Percentiles rank a stretch among this genome's conserved stretches.
These are phyloP conservation scores for Sugiyamaella americana DNA, from an alignment of 805 yeast genomes.

Conservation along the genomic window DNA sequence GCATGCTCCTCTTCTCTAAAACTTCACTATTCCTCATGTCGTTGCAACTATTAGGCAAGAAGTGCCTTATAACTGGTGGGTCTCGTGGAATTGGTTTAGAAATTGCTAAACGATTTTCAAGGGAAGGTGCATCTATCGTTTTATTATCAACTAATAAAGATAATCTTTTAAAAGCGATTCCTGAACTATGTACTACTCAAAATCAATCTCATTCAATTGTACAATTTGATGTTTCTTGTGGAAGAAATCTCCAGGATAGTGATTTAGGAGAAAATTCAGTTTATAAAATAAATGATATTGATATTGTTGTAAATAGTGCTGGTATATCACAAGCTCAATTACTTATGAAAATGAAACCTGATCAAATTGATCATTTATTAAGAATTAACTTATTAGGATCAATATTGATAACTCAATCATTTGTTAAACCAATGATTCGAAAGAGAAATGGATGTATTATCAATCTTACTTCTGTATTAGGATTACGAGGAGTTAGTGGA, in stretches of 20 bases:
- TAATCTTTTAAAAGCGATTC: slow-evolving; percentile 17
- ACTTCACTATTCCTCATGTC: no score
- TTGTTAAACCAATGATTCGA: slow-evolving; percentile 47
- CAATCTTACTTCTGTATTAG: slow-evolving; percentile 63
- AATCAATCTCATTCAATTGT: slow-evolving; percentile 12
- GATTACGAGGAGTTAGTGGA: slow-evolving; percentile 43
- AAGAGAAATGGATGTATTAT: slow-evolving; percentile 39
- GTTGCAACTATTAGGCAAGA: slow-evolving; percentile 13
- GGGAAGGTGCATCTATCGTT: slow-evolving; percentile 44
- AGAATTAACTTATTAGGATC: slow-evolving; percentile 56
- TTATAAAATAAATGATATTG: slow-evolving; percentile 21
- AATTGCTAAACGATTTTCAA: slow-evolving; percentile 47
- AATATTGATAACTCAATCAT: slow-evolving; percentile 49
- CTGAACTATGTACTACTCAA: slow-evolving; percentile 8
- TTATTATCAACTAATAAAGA: slow-evolving; percentile 39
- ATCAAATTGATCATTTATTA: slow-evolving; percentile 42
- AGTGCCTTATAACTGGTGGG: slow-evolving; percentile 51
- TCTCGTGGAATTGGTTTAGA: slow-evolving; percentile 61
- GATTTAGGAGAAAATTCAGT: not conserved
- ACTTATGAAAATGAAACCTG: slow-evolving; percentile 38
- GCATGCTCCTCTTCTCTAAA: no score
- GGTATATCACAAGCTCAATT: slow-evolving; percentile 58
- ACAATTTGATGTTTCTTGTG: slow-evolving; percentile 18
- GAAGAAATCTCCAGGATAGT: slow-evolving; percentile 7
- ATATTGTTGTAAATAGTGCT: slow-evolving; percentile 48